phyloP scores from a whole-genome alignment of 2,329 filamentous ascomycete species.

The Colletotrichum paranaense region DNA sequence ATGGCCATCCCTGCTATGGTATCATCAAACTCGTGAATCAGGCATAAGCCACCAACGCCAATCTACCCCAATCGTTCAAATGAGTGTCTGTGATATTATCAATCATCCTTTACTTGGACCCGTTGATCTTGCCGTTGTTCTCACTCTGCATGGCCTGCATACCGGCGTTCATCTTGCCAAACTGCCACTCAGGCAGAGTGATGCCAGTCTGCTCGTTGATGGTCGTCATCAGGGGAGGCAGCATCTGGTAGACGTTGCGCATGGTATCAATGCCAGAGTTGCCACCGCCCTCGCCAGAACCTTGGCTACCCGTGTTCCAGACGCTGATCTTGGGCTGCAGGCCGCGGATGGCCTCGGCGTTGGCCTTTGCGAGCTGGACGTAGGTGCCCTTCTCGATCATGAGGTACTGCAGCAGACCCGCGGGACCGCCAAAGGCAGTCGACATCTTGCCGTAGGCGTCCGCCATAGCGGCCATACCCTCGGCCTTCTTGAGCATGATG shows the following conservation, averaged over 20 bases:
- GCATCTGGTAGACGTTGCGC: conserved; percentile 84
- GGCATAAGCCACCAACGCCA: conserved; percentile 20
- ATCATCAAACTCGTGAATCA: conserved; percentile 17
- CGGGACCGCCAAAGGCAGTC: conserved; percentile 79
- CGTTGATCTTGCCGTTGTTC: conserved; percentile 19
- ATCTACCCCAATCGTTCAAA: neutral
- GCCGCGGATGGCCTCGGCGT: conserved; percentile 79
- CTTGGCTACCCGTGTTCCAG: conserved; percentile 81
- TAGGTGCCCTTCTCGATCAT: conserved; percentile 90
- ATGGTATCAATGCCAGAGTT: conserved; percentile 69
- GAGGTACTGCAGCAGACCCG: conserved; percentile 83
- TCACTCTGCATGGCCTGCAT: conserved; percentile 44
- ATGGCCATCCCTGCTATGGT: conserved; percentile 11
- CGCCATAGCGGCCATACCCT: conserved; percentile 81
- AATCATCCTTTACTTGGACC: neutral
- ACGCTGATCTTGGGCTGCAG: conserved; percentile 90
- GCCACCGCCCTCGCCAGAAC: conserved; percentile 49
- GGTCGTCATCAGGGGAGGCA: conserved; percentile 84
- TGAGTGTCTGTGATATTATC: neutral
- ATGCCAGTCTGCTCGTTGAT: conserved; percentile 93
- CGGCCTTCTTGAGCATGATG: conserved; percentile 77
- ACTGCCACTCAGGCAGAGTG: conserved; percentile 81
- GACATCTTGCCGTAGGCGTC: conserved; percentile 81
- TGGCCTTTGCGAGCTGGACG: conserved; percentile 80
- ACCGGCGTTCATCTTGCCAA: conserved; percentile 57